Evolutionary conservation across 768 basidiomycete species (phyloP).

Genomic region (Trametes meyenii): DNA sequence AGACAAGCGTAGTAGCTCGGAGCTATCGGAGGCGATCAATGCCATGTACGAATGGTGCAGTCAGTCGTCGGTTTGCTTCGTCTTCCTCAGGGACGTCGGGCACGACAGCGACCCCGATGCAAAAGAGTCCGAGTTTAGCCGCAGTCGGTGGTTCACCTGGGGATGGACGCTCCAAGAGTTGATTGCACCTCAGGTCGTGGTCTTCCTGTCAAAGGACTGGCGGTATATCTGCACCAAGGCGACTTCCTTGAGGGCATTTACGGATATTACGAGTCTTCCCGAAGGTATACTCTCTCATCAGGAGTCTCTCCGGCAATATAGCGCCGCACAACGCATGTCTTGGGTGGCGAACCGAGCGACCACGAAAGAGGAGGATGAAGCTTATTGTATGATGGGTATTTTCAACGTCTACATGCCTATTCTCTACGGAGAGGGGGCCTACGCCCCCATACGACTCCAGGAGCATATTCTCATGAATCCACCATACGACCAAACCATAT

Average conservation of each 20-base stretch:
- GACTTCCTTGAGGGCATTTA: background rate
- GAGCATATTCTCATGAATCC: background rate
- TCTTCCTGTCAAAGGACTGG: background rate
- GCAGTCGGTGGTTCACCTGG: no score
- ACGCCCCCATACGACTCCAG: background rate
- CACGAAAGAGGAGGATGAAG: background rate
- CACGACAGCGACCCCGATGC: no score
- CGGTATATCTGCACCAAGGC: background rate
- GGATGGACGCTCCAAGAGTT: background rate
- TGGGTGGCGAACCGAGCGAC: background rate
- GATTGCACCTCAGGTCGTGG: background rate
- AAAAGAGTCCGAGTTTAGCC: no score
- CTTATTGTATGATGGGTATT: conserved; percentile 3
- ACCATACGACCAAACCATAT: background rate
- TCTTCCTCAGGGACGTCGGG: no score
- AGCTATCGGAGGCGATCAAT: no score
- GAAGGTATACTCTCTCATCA: background rate
- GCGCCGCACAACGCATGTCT: background rate
- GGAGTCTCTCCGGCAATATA: background rate
- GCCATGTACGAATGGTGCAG: no score
- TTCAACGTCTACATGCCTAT: conserved; percentile 1
- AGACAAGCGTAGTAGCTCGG: no score
- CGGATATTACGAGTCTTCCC: background rate
- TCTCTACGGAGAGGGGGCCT: background rate
- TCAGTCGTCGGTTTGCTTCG: no score